phyloP scores from a whole-genome alignment of 805 yeast genomes.

The Diddensiella santjacobensis region DNA sequence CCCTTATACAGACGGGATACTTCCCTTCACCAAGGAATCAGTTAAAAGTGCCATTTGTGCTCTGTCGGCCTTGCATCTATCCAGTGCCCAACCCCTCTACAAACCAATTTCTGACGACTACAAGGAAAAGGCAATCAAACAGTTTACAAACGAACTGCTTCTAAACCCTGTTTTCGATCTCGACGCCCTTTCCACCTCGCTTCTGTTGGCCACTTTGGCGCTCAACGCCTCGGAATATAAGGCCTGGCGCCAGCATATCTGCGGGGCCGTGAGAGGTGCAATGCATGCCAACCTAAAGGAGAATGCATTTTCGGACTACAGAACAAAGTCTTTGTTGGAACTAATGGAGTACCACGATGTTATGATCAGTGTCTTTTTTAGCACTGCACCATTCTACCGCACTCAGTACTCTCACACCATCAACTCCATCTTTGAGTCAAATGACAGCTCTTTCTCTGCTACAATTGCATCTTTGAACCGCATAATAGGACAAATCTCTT shows the following conservation, averaged over 20 bases:
- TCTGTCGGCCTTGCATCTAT: conserved; percentile 16
- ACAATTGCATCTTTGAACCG: not conserved
- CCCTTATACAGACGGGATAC: conserved; percentile 13
- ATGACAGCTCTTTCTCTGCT: conserved; percentile 2
- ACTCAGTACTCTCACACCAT: not conserved
- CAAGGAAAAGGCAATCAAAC: conserved; percentile 16
- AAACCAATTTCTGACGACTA: conserved; percentile 8
- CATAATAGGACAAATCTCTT: not conserved
- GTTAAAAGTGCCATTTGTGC: conserved; percentile 19
- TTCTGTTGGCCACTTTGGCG: conserved; percentile 18
- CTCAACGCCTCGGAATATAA: conserved; percentile 14
- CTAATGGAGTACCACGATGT: conserved; percentile 18
- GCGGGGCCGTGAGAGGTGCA: conserved; percentile 14
- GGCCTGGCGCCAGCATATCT: conserved; percentile 19
- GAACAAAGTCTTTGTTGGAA: conserved; percentile 6
- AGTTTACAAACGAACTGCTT: conserved; percentile 7
- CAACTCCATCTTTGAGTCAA: not conserved
- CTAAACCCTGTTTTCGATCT: conserved; percentile 4
- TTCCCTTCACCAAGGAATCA: conserved; percentile 8
- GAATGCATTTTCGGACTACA: not conserved
- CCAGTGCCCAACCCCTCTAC: conserved; percentile 9
- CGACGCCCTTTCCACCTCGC: conserved; percentile 14
- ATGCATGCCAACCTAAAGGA: conserved; percentile 7
- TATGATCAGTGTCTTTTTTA: conserved; percentile 3
- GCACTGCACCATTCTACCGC: not conserved